phyloP scores from a whole-genome alignment of 2,329 filamentous ascomycete species.

The Clonostachys solani region DNA sequence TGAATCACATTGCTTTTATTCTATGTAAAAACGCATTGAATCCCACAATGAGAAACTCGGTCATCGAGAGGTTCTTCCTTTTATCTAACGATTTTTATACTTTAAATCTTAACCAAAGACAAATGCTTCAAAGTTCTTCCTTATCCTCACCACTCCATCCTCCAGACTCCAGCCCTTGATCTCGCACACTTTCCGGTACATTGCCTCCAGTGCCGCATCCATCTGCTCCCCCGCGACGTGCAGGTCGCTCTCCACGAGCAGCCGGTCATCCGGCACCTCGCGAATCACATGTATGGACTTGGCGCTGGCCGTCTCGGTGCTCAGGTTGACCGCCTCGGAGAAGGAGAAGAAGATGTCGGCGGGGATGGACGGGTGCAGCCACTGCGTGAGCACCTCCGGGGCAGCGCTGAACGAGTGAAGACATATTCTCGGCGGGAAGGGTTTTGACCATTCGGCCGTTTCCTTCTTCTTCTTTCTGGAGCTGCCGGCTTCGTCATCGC shows the following conservation, averaged over 20 bases:
- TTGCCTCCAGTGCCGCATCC: constrained; percentile 72
- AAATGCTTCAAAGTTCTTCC: constrained; percentile 74
- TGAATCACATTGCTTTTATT: constrained; percentile 2
- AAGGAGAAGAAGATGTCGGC: constrained; percentile 84
- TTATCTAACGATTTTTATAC: constrained; percentile 4
- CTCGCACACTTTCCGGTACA: constrained; percentile 70
- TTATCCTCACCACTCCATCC: constrained; percentile 64
- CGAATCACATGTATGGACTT: constrained; percentile 63
- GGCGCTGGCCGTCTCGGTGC: constrained; percentile 35
- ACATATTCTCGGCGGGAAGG: constrained; percentile 84
- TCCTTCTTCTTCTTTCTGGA: constrained; percentile 5
- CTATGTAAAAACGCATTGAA: constrained; percentile 2
- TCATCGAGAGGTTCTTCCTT: no score
- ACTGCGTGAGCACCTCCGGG: constrained; percentile 71
- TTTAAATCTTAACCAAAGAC: constrained; percentile 53
- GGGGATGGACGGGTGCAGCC: constrained; percentile 68
- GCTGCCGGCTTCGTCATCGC: constrained; percentile 15
- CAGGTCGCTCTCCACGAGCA: constrained; percentile 88
- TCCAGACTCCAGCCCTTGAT: constrained; percentile 75
- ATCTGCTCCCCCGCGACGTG: constrained; percentile 78
- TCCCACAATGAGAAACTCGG: no score
- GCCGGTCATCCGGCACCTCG: constrained; percentile 68
- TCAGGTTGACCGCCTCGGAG: constrained; percentile 77
- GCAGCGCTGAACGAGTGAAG: constrained; percentile 90
- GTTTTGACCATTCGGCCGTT: constrained; percentile 29